phyloP scores from a whole-genome alignment of 805 yeast genomes.

The Saturnispora quitensis region DNA sequence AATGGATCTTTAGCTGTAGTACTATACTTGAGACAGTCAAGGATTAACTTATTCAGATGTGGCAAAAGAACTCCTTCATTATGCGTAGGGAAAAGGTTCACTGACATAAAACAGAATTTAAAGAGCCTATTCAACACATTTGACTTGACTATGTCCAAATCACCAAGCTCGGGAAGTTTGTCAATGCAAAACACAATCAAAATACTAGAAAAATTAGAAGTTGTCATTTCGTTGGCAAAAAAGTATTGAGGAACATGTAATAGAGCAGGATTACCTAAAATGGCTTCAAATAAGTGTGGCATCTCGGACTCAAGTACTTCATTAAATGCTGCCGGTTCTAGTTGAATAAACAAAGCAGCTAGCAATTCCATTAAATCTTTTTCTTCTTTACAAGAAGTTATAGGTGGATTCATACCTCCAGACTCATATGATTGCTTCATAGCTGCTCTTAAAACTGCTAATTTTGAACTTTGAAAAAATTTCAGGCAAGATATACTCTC shows the following conservation, averaged over 20 bases:
- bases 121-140: slow-evolving; percentile 78
- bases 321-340: slow-evolving; percentile 92
- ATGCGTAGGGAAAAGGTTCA: slow-evolving; percentile 76
- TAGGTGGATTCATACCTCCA: slow-evolving; percentile 75
- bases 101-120: slow-evolving; percentile 93
- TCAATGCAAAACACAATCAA: slow-evolving; percentile 67
- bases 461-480: slow-evolving; percentile 56
- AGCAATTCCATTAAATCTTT: slow-evolving; percentile 93
- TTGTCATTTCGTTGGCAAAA: slow-evolving; percentile 87
- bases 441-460: slow-evolving; percentile 31
- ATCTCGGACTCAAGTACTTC: slow-evolving; percentile 81
- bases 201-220: slow-evolving; percentile 84
- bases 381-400: slow-evolving; percentile 83
- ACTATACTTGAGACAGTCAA: slow-evolving; percentile 69
- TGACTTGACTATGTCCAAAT: slow-evolving; percentile 65
- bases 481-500: slow-evolving; percentile 77
- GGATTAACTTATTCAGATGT: slow-evolving; percentile 72
- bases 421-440: slow-evolving; percentile 43
- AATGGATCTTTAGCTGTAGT: slow-evolving; percentile 86
- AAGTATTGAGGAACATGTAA: slow-evolving; percentile 91
- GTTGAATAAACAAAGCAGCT: slow-evolving; percentile 86
- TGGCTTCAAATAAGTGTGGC: slow-evolving; percentile 65
- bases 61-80: slow-evolving; percentile 87
- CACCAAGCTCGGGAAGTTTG: slow-evolving; percentile 70
- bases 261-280: slow-evolving; percentile 75